Evolutionary conservation across 345 rosid species (phyloP).

Genomic region (Eucalyptus polybractea): DNA sequence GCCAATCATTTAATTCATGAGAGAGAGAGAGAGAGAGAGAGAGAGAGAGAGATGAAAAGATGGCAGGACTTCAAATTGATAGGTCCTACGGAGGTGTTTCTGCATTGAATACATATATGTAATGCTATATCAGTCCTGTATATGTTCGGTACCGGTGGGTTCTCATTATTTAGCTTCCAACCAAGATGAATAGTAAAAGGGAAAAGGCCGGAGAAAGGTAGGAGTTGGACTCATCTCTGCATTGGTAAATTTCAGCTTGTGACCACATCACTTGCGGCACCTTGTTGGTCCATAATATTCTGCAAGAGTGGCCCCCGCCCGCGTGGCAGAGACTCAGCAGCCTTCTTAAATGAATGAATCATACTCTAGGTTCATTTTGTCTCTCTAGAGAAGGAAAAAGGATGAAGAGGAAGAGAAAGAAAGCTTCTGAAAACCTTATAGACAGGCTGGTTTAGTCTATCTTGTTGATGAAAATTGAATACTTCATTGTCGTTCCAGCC

Average conservation of each 20-base stretch:
- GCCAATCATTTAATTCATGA: too few species aligned
- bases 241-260: neutral
- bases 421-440: neutral
- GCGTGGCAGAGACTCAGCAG: neutral
- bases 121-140: neutral
- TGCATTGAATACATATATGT: neutral
- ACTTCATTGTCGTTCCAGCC: neutral
- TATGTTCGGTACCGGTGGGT: neutral
- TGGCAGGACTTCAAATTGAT: neutral
- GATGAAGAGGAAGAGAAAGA: neutral
- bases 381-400: neutral
- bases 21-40: neutral
- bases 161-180: neutral
- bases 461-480: neutral
- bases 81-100: neutral
- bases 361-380: neutral
- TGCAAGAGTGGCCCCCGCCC: neutral
- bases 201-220: neutral
- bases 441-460: neutral
- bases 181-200: neutral
- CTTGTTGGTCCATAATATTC: neutral
- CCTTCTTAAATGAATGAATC: neutral
- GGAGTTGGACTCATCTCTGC: neutral
- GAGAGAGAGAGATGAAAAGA: neutral
- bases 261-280: neutral